Conservation (phyloP, 2,329 filamentous ascomycete species). For the Botrytis fabae region DNA sequence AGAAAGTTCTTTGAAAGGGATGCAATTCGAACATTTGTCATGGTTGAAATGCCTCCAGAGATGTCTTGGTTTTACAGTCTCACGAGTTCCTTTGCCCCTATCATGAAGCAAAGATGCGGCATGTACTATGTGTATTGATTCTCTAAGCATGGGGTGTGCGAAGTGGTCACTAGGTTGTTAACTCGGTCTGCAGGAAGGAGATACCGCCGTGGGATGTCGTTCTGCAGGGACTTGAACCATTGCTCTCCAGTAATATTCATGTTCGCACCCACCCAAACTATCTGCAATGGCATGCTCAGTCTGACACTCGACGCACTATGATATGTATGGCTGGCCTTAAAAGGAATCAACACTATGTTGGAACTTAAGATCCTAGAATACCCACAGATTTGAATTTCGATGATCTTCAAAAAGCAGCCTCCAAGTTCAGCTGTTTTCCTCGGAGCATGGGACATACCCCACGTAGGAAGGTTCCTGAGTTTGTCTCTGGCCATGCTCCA, state of each 20-base stretch:
- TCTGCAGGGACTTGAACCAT: not conserved
- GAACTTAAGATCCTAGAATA: not conserved
- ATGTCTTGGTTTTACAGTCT: not conserved
- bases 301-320: not conserved
- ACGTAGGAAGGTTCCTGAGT: not conserved
- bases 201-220: not conserved
- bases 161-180: not conserved
- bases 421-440: not conserved
- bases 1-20: not conserved
- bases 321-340: not conserved
- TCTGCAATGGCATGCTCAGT: not conserved
- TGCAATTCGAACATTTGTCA: too few relatives aligned
- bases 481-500: not conserved
- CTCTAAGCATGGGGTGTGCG: not conserved
- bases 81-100: not conserved
- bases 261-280: not conserved
- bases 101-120: not conserved
- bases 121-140: not conserved
- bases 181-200: not conserved
- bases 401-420: not conserved
- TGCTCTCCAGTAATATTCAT: not conserved
- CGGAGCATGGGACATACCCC: not conserved
- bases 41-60: not conserved
- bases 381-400: not conserved
- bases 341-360: not conserved